phyloP scores from a whole-genome alignment of 2,329 filamentous ascomycete species.

The Cercospora sp. region DNA sequence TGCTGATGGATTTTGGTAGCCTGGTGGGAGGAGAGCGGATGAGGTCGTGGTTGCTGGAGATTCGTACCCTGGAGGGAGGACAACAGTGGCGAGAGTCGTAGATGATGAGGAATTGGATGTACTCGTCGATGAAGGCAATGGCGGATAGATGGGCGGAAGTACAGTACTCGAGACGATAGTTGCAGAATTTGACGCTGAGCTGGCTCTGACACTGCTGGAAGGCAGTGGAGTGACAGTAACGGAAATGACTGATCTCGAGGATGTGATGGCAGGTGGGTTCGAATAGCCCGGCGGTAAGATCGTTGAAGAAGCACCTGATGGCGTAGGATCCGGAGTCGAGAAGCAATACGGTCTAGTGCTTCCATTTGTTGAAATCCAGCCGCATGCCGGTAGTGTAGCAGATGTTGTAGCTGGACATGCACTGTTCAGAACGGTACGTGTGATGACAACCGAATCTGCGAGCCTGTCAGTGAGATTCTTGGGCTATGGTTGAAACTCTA shows the following conservation, averaged over 20 bases:
- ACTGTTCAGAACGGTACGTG: background rate
- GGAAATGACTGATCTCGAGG: background rate
- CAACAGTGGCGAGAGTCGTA: background rate
- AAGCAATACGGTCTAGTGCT: conserved; percentile 10
- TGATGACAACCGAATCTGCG: conserved; percentile 5
- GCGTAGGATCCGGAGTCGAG: background rate
- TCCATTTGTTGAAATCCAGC: conserved; percentile 9
- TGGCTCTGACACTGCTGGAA: background rate
- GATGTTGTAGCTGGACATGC: conserved; percentile 7
- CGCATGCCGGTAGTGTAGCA: conserved; percentile 5
- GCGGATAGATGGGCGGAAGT: background rate
- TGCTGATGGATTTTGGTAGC: background rate
- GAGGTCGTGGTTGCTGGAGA: background rate
- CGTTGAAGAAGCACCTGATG: background rate
- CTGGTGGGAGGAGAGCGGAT: background rate
- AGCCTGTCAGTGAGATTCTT: background rate
- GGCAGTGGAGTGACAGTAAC: conserved; percentile 10
- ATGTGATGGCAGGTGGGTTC: background rate
- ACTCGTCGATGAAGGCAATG: background rate
- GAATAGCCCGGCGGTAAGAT: background rate
- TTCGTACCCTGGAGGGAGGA: background rate
- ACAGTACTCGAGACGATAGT: background rate
- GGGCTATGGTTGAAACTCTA: background rate
- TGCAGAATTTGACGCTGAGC: background rate
- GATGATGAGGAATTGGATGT: background rate